These are phyloP conservation scores for Trichoderma sp. DNA, from an alignment of 2,329 filamentous ascomycete species.

Conservation along the genomic window DNA sequence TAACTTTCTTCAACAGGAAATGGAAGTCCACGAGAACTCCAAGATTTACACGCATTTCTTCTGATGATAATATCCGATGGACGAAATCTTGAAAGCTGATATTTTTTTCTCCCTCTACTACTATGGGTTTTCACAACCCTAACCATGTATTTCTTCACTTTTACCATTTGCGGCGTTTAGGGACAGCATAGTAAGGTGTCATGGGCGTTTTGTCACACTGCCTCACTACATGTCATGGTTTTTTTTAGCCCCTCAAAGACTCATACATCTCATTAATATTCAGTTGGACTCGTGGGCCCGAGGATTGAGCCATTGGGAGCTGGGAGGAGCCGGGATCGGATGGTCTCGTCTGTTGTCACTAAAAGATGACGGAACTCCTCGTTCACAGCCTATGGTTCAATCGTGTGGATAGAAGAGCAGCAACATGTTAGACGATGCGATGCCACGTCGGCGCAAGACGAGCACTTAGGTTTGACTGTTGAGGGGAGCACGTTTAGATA, in stretches of 20 bases:
- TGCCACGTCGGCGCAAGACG: conserved; percentile 25
- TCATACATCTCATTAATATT: conserved; percentile 47
- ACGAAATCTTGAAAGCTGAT: conserved; percentile 35
- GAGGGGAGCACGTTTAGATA: conserved; percentile 19
- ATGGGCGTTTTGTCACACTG: conserved; percentile 53
- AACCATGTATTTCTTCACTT: conserved; percentile 57
- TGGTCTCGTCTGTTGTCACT: conserved; percentile 5
- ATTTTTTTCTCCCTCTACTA: conserved; percentile 32
- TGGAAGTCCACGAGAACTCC: conserved; percentile 98
- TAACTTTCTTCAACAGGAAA: conserved; percentile 68
- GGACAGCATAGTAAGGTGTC: conserved; percentile 64
- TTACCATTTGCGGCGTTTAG: conserved; percentile 56
- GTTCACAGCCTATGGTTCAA: not conserved
- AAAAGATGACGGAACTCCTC: conserved; percentile 6
- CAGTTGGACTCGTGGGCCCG: conserved; percentile 17
- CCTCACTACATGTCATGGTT: conserved; percentile 44
- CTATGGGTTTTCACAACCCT: conserved; percentile 32
- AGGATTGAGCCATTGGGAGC: not conserved
- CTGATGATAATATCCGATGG: conserved; percentile 53
- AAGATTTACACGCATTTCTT: conserved; percentile 99
- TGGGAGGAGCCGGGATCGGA: conserved; percentile 1
- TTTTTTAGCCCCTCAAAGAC: conserved; percentile 42
- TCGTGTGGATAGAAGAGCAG: conserved; percentile 13
- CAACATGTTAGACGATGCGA: conserved; percentile 23
- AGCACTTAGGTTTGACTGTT: conserved; percentile 19